Evolutionary conservation across 768 basidiomycete species (phyloP).

Genomic region (Tylopilus sp.): DNA sequence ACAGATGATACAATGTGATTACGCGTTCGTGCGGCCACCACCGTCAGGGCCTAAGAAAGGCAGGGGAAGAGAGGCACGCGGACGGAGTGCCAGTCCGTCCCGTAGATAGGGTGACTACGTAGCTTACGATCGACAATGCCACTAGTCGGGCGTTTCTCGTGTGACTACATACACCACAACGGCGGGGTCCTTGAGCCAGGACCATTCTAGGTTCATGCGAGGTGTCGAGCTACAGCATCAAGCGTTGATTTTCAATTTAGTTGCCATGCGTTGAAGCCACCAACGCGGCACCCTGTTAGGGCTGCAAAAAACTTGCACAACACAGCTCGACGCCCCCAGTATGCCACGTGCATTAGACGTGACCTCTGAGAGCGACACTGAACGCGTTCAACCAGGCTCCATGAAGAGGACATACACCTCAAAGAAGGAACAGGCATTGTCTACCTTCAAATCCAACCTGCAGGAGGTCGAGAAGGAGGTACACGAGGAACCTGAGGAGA

Average conservation of each 20-base stretch:
- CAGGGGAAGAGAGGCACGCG: constrained; percentile 55
- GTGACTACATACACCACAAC: too few relatives aligned
- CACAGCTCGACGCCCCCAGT: constrained; percentile 13
- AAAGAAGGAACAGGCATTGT: constrained; percentile 27
- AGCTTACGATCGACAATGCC: constrained; percentile 2
- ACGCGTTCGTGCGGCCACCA: constrained; percentile 84
- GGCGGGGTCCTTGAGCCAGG: too few relatives aligned
- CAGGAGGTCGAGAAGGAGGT: constrained; percentile 22
- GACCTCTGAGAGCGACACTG: constrained; percentile 27
- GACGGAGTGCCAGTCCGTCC: constrained; percentile 78
- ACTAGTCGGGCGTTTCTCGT: neutral
- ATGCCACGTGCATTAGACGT: constrained; percentile 27
- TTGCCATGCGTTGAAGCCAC: constrained; percentile 26
- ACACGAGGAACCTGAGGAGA: constrained; percentile 28
- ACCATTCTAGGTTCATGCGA: neutral
- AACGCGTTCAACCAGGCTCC: constrained; percentile 16
- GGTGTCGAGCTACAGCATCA: neutral
- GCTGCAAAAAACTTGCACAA: neutral
- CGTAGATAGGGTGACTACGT: constrained; percentile 40
- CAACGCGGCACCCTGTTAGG: constrained; percentile 22
- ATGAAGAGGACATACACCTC: constrained; percentile 27
- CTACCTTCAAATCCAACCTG: constrained; percentile 17
- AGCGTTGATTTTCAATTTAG: constrained; percentile 7
- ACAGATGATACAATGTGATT: constrained; percentile 85
- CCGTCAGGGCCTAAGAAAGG: constrained; percentile 81